These are phyloP conservation scores for Pseudogymnoascus sp. DNA, from an alignment of 2,329 filamentous ascomycete genomes.

Conservation along the genomic window DNA sequence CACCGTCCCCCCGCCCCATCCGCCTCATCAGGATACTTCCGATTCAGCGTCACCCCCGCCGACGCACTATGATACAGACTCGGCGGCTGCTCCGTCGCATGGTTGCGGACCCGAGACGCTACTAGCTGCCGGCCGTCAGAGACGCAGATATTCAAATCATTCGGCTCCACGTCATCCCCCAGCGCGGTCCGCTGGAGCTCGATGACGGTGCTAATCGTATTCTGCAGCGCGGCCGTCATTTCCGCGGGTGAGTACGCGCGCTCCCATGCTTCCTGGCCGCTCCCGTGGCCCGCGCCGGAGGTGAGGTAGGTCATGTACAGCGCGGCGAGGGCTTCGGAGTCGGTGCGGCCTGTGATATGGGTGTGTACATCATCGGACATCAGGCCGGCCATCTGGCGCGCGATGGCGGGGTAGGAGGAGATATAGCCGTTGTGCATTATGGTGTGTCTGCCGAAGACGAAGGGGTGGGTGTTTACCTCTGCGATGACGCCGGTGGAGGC, in stretches of 20 bases:
- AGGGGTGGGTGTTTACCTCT: slow-evolving; percentile 47
- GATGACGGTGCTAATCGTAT: slow-evolving; percentile 36
- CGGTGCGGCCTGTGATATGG: slow-evolving; percentile 42
- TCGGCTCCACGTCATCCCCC: slow-evolving; percentile 35
- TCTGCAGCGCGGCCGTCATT: slow-evolving; percentile 38
- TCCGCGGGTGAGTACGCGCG: slow-evolving; percentile 33
- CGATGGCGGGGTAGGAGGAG: slow-evolving; percentile 38
- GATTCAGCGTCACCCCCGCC: slow-evolving; percentile 45
- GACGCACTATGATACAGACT: slow-evolving; percentile 42
- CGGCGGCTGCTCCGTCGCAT: slow-evolving; percentile 43
- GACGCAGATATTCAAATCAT: slow-evolving; percentile 44
- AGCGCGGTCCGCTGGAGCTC: slow-evolving; percentile 36
- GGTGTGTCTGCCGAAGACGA: slow-evolving; percentile 45
- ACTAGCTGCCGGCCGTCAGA: slow-evolving; percentile 44
- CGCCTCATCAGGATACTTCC: slow-evolving; percentile 43
- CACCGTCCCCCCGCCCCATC: slow-evolving; percentile 32
- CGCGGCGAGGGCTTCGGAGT: slow-evolving; percentile 45
- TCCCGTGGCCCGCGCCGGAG: slow-evolving; percentile 20
- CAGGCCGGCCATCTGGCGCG: slow-evolving; percentile 37
- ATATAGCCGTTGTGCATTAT: slow-evolving; percentile 52
- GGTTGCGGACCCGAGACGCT: slow-evolving; percentile 46
- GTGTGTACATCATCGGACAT: slow-evolving; percentile 41
- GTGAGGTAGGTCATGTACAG: slow-evolving; percentile 29
- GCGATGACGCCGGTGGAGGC: slow-evolving; percentile 40
- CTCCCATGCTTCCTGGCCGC: slow-evolving; percentile 30